phyloP scores from a whole-genome alignment of 352 stramenopile genomes.

The Stramenopiles sp. region DNA sequence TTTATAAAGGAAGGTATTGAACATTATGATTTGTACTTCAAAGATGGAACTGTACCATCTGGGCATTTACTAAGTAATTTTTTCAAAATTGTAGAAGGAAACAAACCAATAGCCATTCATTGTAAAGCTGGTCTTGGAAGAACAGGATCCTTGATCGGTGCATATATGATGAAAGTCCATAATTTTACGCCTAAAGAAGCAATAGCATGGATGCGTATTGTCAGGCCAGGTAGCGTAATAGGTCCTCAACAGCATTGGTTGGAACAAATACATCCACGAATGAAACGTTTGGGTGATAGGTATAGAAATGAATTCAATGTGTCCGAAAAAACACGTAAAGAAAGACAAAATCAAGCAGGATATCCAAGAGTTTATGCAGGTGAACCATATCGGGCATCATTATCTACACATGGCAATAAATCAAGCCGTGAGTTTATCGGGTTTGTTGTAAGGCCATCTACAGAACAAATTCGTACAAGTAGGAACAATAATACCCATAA shows the following conservation, averaged over 20 bases:
- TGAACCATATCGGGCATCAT: too few relatives aligned
- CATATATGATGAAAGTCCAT: conserved; percentile 97
- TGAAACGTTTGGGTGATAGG: conserved; percentile 52
- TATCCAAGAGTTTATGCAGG: too few relatives aligned
- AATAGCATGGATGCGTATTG: conserved; percentile 87
- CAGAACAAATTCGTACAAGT: too few relatives aligned
- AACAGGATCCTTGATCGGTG: conserved; percentile 88
- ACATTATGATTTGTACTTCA: conserved; percentile 84
- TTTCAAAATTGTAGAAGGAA: conserved; percentile 49
- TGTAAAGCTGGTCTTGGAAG: conserved; percentile 91
- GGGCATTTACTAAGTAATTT: too few relatives aligned
- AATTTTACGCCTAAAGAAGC: conserved; percentile 73
- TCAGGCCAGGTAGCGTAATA: conserved; percentile 80
- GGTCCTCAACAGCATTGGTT: conserved; percentile 91
- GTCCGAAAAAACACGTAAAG: too few relatives aligned
- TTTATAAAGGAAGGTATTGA: conserved; percentile 74
- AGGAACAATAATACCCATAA: too few relatives aligned
- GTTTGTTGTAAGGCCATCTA: too few relatives aligned
- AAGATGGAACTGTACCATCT: conserved; percentile 76
- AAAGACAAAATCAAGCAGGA: too few relatives aligned
- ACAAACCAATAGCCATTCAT: conserved; percentile 73
- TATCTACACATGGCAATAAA: too few relatives aligned
- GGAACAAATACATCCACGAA: conserved; percentile 65
- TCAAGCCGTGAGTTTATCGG: too few relatives aligned
- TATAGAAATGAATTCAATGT: too few relatives aligned